Evolutionary conservation across 2,329 filamentous ascomycete species (phyloP), one percentile per base, ranked within the genome.

Genomic region (Coniochaeta hoffmannii): DNA sequence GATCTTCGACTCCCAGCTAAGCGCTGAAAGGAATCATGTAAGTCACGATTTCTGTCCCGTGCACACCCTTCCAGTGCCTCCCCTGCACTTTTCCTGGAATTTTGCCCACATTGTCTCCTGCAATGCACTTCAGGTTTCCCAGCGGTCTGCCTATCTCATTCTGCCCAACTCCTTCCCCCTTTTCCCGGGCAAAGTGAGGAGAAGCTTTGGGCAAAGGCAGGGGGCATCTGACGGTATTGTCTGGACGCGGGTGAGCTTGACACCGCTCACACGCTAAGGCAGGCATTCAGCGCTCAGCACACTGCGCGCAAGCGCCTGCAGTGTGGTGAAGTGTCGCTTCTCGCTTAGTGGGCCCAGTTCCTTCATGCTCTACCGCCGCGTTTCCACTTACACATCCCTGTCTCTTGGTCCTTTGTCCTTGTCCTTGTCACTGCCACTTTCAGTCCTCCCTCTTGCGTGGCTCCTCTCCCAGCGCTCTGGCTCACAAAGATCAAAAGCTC

Each of bases 351-450:
- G 49, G 8, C 26, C n/a, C 15, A n/a, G 24, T 28, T 26, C 28
- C 49, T 31, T 10, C 46, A 17, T 31, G 8, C 49, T 34, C 26
- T 51, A 51, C 49, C 49, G 49, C 49, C 49, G 49, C 49, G 15
- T 51, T 51, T 34, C 49, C 49, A 51, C 49, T 51, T 51, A 51
- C 49, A 51, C 49, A 51, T 34, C 49, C 49, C 49, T 51, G 49
- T 11, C 28, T 51, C n/a, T 19, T 22, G 28, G 14, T 12, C 9
- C 4, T n/a, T n/a, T n/a, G n/a, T 46, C 41, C 41, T n/a, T 4
- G 9, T 46, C n/a, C 7, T 17, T 30, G 8, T n/a, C 41, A 49
- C 24, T 50, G 12, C 24, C 49, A 51, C 49, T 19, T 31, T 11
- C 44, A 35, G 10, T 28, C 30, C 28, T 50, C 17, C 28, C 19